Evolutionary conservation across 306 rosid genomes (phyloP).

Genomic region (Medicago arabica): DNA sequence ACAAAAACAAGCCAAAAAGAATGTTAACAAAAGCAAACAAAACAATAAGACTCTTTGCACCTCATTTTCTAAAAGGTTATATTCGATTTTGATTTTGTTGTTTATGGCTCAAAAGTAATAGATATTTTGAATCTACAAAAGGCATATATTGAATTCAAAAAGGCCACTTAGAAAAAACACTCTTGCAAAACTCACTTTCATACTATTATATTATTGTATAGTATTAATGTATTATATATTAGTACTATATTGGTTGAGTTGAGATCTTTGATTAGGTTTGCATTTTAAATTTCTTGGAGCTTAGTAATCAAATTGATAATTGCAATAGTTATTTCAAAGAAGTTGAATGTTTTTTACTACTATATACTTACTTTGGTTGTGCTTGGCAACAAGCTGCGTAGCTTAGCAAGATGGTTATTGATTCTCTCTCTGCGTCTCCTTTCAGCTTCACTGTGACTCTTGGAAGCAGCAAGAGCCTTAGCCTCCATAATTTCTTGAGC

Average conservation of each 20-base stretch:
- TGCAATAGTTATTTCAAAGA: too few species aligned
- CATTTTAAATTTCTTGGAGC: slow-evolving; percentile 29
- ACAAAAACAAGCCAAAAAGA: slow-evolving; percentile 39
- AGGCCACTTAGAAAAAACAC: slow-evolving; percentile 21
- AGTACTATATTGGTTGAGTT: background rate
- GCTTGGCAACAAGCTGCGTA: slow-evolving; percentile 88
- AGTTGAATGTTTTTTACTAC: too few species aligned
- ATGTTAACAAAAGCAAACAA: slow-evolving; percentile 26
- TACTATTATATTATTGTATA: too few species aligned
- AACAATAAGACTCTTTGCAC: slow-evolving; percentile 41
- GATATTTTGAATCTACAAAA: slow-evolving; percentile 43
- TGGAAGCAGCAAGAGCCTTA: slow-evolving; percentile 94
- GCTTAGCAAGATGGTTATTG: slow-evolving; percentile 92
- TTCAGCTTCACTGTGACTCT: slow-evolving; percentile 96
- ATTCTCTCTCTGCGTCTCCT: slow-evolving; percentile 95
- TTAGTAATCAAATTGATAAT: too few species aligned
- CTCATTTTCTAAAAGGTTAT: slow-evolving; percentile 46
- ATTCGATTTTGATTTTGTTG: slow-evolving; percentile 40
- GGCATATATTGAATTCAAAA: slow-evolving; percentile 38
- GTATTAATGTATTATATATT: background rate
- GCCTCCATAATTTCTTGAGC: slow-evolving; percentile 99
- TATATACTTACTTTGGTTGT: slow-evolving; percentile 84
- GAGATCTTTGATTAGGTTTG: slow-evolving; percentile 1
- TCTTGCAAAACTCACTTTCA: background rate
- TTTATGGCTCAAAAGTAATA: slow-evolving; percentile 40